Evolutionary conservation across 768 basidiomycete species (phyloP).

Genomic region (Russula abietina): DNA sequence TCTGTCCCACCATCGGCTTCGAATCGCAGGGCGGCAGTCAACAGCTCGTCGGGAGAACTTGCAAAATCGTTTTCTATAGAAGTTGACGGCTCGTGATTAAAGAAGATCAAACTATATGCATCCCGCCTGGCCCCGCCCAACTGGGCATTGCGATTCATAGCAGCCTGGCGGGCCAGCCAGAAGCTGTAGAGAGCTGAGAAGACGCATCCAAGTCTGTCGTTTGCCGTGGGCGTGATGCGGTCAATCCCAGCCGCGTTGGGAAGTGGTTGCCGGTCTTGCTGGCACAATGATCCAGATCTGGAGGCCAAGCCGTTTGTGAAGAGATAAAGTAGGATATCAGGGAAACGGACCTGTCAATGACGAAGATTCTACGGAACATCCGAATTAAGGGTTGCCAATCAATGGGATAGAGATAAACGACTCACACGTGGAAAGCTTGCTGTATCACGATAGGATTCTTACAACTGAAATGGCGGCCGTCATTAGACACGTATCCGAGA

Average conservation of each 20-base stretch:
- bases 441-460: constrained; percentile 48
- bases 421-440: constrained; percentile 58
- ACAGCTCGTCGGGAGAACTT: constrained; percentile 40
- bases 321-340: constrained; percentile 28
- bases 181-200: constrained; percentile 50
- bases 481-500: constrained; percentile 46
- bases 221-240: constrained; percentile 34
- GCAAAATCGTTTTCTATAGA: constrained; percentile 42
- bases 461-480: constrained; percentile 52
- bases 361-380: constrained; percentile 38
- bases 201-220: constrained; percentile 53
- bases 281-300: constrained; percentile 50
- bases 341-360: constrained; percentile 47
- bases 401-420: constrained; percentile 1
- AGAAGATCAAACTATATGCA: constrained; percentile 53
- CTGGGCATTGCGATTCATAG: constrained; percentile 28
- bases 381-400: not conserved
- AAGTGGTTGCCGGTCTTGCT: constrained; percentile 40
- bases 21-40: constrained; percentile 36
- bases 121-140: constrained; percentile 37
- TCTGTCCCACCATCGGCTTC: constrained; percentile 38
- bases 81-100: constrained; percentile 30
- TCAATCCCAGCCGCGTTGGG: constrained; percentile 37
- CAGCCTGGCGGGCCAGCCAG: constrained; percentile 48
- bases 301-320: not conserved